These are phyloP conservation scores for Verticillium nubilum DNA, from an alignment of 2,329 filamentous ascomycete species.

Conservation along the genomic window DNA sequence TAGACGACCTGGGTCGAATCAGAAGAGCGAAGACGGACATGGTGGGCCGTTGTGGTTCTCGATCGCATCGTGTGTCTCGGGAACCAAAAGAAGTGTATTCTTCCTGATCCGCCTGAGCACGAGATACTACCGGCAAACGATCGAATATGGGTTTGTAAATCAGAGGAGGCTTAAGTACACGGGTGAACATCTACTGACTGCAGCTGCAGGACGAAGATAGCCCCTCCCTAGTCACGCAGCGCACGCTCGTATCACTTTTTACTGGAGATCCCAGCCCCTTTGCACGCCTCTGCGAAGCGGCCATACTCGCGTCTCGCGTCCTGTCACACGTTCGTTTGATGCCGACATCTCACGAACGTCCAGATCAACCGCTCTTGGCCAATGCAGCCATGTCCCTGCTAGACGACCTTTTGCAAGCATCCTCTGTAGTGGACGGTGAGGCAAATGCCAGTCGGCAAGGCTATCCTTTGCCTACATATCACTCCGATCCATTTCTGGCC, in stretches of 20 bases:
- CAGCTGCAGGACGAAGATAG: conserved; percentile 27
- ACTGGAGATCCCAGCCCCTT: conserved; percentile 41
- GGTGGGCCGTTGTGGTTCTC: conserved; percentile 44
- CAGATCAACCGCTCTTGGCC: background rate
- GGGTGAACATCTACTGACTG: conserved; percentile 3
- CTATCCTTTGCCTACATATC: background rate
- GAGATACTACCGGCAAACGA: conserved; percentile 31
- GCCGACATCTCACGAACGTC: conserved; percentile 6
- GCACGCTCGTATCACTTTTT: conserved; percentile 32
- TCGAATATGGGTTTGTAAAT: conserved; percentile 28
- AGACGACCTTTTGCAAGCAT: background rate
- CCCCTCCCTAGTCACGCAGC: conserved; percentile 19
- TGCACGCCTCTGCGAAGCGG: conserved; percentile 40
- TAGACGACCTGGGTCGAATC: conserved; percentile 39
- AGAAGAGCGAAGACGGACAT: conserved; percentile 39
- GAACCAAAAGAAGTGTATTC: conserved; percentile 13
- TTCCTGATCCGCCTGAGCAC: conserved; percentile 13
- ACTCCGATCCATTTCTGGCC: background rate
- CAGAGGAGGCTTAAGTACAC: background rate
- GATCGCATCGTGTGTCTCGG: conserved; percentile 21
- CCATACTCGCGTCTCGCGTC: conserved; percentile 26
- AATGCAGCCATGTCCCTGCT: background rate
- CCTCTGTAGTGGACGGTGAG: background rate
- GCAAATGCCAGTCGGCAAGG: background rate
- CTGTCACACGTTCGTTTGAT: conserved; percentile 20